A percentile compares a stretch with the other conserved stretches of the same genome.
phyloP scores from a whole-genome alignment of 306 rosid genomes.

The Dryas alaskensis region DNA sequence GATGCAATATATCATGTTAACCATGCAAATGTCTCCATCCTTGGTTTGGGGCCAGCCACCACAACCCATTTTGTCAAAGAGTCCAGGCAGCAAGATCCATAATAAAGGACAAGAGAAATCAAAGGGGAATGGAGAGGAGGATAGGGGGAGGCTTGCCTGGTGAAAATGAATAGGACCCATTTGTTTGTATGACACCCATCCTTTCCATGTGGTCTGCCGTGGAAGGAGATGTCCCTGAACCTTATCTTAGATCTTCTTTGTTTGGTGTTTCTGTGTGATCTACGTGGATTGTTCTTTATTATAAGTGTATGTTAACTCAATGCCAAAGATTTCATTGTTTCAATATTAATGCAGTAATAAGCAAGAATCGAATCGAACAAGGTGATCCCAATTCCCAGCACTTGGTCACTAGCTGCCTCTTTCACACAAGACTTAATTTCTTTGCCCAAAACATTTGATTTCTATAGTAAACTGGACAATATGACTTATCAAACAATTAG shows the following conservation, averaged over 20 bases:
- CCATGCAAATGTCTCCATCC: background rate
- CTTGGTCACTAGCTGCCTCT: too few relatives aligned
- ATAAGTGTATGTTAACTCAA: background rate
- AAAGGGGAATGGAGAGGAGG: background rate
- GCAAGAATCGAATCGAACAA: too few relatives aligned
- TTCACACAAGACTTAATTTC: too few relatives aligned
- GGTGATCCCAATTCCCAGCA: too few relatives aligned
- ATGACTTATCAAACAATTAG: too few relatives aligned
- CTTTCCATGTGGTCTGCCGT: constrained; percentile 48
- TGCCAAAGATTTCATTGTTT: background rate
- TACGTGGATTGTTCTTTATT: constrained; percentile 6
- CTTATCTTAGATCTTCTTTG: constrained; percentile 10
- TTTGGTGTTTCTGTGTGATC: background rate
- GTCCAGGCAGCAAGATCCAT: constrained; percentile 15
- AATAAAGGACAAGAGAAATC: background rate
- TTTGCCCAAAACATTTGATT: too few relatives aligned
- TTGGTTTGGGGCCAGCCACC: background rate
- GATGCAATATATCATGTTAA: background rate
- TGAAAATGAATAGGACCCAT: constrained; percentile 26
- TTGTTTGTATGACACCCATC: constrained; percentile 20
- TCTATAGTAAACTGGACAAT: too few relatives aligned
- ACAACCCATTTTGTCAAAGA: background rate
- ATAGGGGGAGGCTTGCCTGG: background rate
- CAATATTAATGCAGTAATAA: background rate
- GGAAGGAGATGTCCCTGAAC: constrained; percentile 10